Percentiles rank a stretch among this genome's conserved stretches.
Evolutionary conservation across 805 yeast genomes (phyloP).

Genomic region (Zygosaccharomyces siamensis): DNA sequence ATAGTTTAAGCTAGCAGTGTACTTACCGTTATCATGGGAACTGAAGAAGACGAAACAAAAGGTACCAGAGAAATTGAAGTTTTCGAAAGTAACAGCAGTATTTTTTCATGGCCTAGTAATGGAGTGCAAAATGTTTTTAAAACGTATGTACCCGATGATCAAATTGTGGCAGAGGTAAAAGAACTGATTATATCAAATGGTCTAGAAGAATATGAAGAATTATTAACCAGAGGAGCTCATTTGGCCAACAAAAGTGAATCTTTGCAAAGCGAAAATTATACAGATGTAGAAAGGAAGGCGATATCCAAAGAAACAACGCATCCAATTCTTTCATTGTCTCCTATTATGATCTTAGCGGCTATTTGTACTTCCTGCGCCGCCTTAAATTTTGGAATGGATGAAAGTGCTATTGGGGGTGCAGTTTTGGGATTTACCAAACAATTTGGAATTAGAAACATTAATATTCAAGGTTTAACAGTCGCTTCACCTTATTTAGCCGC

Average conservation of each 20-base stretch:
- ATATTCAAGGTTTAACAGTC: slow-evolving; percentile 54
- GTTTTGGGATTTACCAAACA: slow-evolving; percentile 47
- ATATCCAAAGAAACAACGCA: slow-evolving; percentile 44
- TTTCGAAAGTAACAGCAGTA: background rate
- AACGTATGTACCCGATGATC: slow-evolving; percentile 15
- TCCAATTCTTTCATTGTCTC: slow-evolving; percentile 45
- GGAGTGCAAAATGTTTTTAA: slow-evolving; percentile 13
- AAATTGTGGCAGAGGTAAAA: slow-evolving; percentile 15
- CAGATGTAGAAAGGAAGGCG: slow-evolving; percentile 32
- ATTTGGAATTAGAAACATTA: slow-evolving; percentile 41
- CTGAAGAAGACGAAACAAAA: background rate
- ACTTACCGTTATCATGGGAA: background rate
- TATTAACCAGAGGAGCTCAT: slow-evolving; percentile 50
- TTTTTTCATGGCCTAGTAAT: background rate
- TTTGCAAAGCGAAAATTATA: slow-evolving; percentile 36
- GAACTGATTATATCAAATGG: slow-evolving; percentile 10
- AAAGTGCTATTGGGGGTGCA: slow-evolving; percentile 66
- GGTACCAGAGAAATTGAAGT: background rate
- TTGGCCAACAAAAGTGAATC: slow-evolving; percentile 48
- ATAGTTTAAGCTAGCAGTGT: background rate
- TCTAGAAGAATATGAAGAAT: slow-evolving; percentile 28
- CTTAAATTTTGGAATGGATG: slow-evolving; percentile 71
- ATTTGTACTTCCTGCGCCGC: slow-evolving; percentile 51
- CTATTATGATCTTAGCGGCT: slow-evolving; percentile 55
- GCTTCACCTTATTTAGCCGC: slow-evolving; percentile 64